Percentiles rank a stretch among this genome's conserved stretches.
phyloP scores from a whole-genome alignment of 2,329 filamentous ascomycete genomes.

The Endocalyx cinctus region DNA sequence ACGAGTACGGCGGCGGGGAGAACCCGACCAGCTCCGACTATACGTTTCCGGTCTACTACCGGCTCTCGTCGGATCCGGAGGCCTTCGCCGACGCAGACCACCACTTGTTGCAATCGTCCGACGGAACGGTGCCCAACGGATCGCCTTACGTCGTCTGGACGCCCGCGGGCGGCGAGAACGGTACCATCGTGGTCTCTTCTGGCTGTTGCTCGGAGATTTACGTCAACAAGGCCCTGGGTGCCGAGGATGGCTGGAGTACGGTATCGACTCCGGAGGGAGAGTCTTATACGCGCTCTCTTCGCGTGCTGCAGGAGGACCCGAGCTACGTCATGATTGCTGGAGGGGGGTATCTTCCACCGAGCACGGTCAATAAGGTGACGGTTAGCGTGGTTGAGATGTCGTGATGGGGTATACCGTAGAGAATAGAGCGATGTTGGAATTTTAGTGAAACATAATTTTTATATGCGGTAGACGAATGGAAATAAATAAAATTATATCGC shows the following conservation, averaged over 20 bases:
- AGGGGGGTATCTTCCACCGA: conserved; percentile 34
- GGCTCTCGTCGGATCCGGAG: conserved; percentile 24
- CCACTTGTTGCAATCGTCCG: conserved; percentile 16
- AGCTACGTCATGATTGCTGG: conserved; percentile 29
- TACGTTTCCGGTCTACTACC: conserved; percentile 28
- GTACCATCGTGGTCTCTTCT: conserved; percentile 28
- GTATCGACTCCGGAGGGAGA: conserved; percentile 18
- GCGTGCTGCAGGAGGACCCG: conserved; percentile 19
- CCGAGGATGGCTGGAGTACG: conserved; percentile 23
- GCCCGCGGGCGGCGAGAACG: conserved; percentile 24
- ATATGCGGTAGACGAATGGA: too few species aligned
- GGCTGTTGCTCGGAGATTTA: conserved; percentile 26
- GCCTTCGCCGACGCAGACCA: conserved; percentile 17
- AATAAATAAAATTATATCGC: too few species aligned
- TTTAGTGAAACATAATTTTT: too few species aligned
- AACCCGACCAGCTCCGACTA: conserved; percentile 13
- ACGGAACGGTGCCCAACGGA: conserved; percentile 22
- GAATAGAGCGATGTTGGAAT: too few species aligned
- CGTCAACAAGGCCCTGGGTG: conserved; percentile 25
- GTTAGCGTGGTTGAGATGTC: conserved; percentile 20
- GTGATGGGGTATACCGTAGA: too few species aligned
- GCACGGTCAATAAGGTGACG: conserved; percentile 33
- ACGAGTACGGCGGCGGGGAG: conserved; percentile 30
- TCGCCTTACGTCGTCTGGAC: conserved; percentile 32
- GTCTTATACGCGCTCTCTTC: conserved; percentile 23